These are phyloP conservation scores for Rutstroemia sydowiana DNA, from an alignment of 2,329 filamentous ascomycete genomes.

Conservation along the genomic window DNA sequence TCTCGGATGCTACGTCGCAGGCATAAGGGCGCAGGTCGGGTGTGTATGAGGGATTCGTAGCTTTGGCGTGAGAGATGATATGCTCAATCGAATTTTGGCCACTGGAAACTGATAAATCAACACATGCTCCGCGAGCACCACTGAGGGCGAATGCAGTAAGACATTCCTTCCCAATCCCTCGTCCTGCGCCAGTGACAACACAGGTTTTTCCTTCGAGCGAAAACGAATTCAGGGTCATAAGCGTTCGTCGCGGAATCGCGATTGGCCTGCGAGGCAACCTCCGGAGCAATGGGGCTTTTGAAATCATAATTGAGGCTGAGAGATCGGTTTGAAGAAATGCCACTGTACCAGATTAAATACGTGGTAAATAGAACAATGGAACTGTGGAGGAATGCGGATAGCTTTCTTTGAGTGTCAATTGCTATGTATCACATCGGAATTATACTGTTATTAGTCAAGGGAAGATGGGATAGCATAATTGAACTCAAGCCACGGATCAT, in stretches of 20 bases:
- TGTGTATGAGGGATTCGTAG: conserved; percentile 14
- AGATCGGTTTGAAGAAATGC: no score
- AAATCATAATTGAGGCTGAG: background rate
- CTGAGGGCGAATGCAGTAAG: conserved; percentile 33
- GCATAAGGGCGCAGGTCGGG: conserved; percentile 32
- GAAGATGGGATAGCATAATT: no score
- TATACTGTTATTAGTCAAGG: no score
- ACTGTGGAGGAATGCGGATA: no score
- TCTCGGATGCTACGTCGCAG: conserved; percentile 34
- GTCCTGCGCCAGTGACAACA: conserved; percentile 44
- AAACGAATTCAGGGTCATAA: conserved; percentile 30
- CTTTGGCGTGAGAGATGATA: conserved; percentile 26
- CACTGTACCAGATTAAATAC: no score
- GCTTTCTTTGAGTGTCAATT: no score
- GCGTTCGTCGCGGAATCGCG: conserved; percentile 8
- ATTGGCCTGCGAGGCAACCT: background rate
- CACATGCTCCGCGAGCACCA: conserved; percentile 22
- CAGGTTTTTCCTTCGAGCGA: conserved; percentile 39
- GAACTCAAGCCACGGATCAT: no score
- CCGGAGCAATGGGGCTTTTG: background rate
- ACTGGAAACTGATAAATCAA: conserved; percentile 17
- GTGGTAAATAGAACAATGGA: no score
- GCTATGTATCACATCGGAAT: no score
- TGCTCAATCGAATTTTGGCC: conserved; percentile 25
- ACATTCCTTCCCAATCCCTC: conserved; percentile 44